A percentile compares a stretch with the other conserved stretches of the same genome.
Evolutionary conservation across 108 stramenopile species (phyloP).

Genomic region (Cylindrotheca closterium): DNA sequence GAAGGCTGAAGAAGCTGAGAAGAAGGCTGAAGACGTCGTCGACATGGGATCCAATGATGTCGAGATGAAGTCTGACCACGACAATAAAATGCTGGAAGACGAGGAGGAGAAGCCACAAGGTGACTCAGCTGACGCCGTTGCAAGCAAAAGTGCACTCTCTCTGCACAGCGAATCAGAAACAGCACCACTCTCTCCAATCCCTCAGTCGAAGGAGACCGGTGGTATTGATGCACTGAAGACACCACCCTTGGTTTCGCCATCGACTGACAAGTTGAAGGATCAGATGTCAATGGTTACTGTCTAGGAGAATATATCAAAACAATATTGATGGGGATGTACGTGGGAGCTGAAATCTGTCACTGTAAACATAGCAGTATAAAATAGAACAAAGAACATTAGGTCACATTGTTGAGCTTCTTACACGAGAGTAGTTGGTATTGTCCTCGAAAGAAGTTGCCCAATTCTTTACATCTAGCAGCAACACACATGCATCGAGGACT

Average conservation of each 20-base stretch:
- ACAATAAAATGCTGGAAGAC: slow-evolving; percentile 1
- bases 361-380: too few relatives aligned
- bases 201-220: slow-evolving; percentile 1
- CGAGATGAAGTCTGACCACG: not conserved
- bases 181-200: slow-evolving; percentile 8
- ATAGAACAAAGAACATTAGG: too few relatives aligned
- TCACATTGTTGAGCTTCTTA: too few relatives aligned
- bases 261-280: slow-evolving; percentile 19
- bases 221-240: not conserved
- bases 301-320: too few relatives aligned
- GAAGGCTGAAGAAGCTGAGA: slow-evolving; percentile 5
- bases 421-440: too few relatives aligned
- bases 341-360: too few relatives aligned
- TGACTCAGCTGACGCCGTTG: slow-evolving; percentile 5
- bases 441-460: too few relatives aligned
- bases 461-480: too few relatives aligned
- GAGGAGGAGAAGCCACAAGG: slow-evolving; percentile 11
- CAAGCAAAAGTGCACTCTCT: not conserved
- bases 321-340: too few relatives aligned
- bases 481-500: too few relatives aligned
- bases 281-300: slow-evolving; percentile 20
- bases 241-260: slow-evolving; percentile 3
- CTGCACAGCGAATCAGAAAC: slow-evolving; percentile 2
- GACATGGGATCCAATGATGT: not conserved
- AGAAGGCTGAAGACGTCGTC: not conserved